Base-by-base conservation (phyloP, 148 eudicot genomes). In the Rhododendron kiyosumense region DNA sequence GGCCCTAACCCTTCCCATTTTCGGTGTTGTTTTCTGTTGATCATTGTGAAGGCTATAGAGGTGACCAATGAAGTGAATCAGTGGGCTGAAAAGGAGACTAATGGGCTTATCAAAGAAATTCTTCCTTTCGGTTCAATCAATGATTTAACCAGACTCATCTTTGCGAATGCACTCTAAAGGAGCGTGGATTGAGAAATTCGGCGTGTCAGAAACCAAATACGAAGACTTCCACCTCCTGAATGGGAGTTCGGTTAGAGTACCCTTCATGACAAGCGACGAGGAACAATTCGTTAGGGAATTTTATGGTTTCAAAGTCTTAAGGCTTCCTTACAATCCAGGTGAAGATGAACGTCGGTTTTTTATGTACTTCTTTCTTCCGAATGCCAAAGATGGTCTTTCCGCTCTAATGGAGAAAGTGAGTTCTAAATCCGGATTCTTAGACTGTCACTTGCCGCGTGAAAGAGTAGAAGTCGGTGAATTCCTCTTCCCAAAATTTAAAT, bases 121-220 rank as follows among this genome's bases (percentile, higher is more conserved):
- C 98, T 96, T 83, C 97, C 99, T 81, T 75, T 91, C 57, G 97
- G 94, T 26, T 89, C 97, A 59, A 92, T 95, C 24, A 94, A 94
- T 52, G 67, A 46, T 83, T 79, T 89, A 2, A 95, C 99, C 36
- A 87, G 92, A 87, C 95, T 96, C 78, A 88, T 96, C 83, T 92
- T 95, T 87, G 92, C 99, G 24, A 96, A 95, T 81, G 99, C 96
- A 2, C 78, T 96, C 28, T 96, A 96, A 96, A 83, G 99, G 99
- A 73, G 88, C 91, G 28, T 96, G 99, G 99, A 83, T 46, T 7
- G 91, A 94, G 20, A 91, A 95, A 84, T 96, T 95, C 69, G 93
- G 93, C 43, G 81, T 90, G 71, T 90, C 94, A 0, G 43, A 76
- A 63, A 92, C 98, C 26, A 89, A 92, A 86, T 92, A 95, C n/a